These are phyloP conservation scores for Coemansia sp. DNA, from an alignment of 192 early-diverging fungal species.

Conservation along the genomic window DNA sequence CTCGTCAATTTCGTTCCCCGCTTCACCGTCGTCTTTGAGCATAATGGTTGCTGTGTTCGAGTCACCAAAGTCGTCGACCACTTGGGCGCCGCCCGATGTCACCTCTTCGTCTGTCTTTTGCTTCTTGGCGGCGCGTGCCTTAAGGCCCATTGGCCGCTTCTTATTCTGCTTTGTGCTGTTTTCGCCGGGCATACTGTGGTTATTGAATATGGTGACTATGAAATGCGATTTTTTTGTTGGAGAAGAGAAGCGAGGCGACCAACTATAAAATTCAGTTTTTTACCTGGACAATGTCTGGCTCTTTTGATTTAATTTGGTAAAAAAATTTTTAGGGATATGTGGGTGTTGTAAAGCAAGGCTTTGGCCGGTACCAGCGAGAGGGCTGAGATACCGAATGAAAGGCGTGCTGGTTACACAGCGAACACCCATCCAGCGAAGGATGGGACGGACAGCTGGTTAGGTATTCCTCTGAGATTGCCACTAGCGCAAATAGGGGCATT, in stretches of 20 bases:
- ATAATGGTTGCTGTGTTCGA: slow-evolving; percentile 42
- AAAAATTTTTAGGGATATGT: not conserved
- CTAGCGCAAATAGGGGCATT: slow-evolving; percentile 17
- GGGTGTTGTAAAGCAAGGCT: slow-evolving; percentile 3
- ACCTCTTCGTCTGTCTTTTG: slow-evolving; percentile 16
- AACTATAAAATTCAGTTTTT: not conserved
- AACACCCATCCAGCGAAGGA: not conserved
- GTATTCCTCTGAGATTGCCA: slow-evolving; percentile 13
- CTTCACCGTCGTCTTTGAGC: slow-evolving; percentile 36
- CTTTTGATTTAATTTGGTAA: not conserved
- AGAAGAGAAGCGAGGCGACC: not conserved
- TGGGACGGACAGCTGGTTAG: slow-evolving; percentile 2
- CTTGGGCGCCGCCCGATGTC: slow-evolving; percentile 10
- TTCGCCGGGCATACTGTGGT: slow-evolving; percentile 9
- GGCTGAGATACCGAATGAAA: not conserved
- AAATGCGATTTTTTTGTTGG: not conserved
- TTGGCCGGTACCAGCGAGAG: not conserved
- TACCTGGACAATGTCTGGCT: too few relatives aligned
- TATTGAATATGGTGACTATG: not conserved
- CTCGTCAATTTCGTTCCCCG: slow-evolving; percentile 52
- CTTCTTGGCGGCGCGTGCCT: slow-evolving; percentile 46
- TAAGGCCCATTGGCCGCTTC: slow-evolving; percentile 53
- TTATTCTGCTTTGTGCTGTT: slow-evolving; percentile 15
- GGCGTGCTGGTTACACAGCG: slow-evolving; percentile 1
- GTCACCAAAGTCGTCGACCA: slow-evolving; percentile 40